Percentiles rank a stretch among this genome's conserved stretches.
Conservation (phyloP, 352 stramenopile species). For the Pythium apleroticum region DNA sequence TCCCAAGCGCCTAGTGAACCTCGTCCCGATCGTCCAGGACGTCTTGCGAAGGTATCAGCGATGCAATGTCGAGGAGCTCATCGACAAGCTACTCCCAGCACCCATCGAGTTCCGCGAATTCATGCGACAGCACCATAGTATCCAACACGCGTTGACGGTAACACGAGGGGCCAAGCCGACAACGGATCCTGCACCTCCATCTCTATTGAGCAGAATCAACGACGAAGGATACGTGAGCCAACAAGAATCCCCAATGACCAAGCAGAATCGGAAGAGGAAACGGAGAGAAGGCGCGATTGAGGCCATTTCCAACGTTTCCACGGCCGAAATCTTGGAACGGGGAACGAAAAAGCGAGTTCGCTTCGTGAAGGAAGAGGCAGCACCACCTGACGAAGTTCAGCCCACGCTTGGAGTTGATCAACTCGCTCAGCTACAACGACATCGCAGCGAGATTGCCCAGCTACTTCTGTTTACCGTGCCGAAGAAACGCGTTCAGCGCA, state of each 20-base stretch:
- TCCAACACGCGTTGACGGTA: conserved; percentile 14
- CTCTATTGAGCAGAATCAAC: neutral
- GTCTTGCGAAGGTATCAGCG: conserved; percentile 43
- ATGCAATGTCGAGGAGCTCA: conserved; percentile 36
- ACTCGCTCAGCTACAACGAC: conserved; percentile 43
- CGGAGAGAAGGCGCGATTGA: conserved; percentile 48
- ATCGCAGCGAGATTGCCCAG: conserved; percentile 49
- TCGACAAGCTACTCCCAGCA: conserved; percentile 35
- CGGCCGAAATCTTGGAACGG: neutral
- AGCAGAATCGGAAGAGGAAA: conserved; percentile 44
- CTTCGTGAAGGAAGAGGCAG: conserved; percentile 19
- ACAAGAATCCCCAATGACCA: conserved; percentile 13
- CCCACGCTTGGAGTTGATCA: neutral
- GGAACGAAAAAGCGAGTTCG: neutral
- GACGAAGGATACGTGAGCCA: conserved; percentile 68
- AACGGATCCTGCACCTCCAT: neutral
- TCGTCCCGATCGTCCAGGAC: conserved; percentile 57
- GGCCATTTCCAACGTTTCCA: conserved; percentile 39
- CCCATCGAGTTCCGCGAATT: conserved; percentile 41
- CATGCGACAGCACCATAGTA: conserved; percentile 37
- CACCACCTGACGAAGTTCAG: neutral
- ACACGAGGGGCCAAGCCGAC: neutral
- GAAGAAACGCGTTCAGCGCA: conserved; percentile 48
- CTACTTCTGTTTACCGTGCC: conserved; percentile 42
- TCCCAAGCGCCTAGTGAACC: conserved; percentile 53